These are phyloP conservation scores for Amanita rimosa DNA, from an alignment of 768 basidiomycete species.

Conservation along the genomic window DNA sequence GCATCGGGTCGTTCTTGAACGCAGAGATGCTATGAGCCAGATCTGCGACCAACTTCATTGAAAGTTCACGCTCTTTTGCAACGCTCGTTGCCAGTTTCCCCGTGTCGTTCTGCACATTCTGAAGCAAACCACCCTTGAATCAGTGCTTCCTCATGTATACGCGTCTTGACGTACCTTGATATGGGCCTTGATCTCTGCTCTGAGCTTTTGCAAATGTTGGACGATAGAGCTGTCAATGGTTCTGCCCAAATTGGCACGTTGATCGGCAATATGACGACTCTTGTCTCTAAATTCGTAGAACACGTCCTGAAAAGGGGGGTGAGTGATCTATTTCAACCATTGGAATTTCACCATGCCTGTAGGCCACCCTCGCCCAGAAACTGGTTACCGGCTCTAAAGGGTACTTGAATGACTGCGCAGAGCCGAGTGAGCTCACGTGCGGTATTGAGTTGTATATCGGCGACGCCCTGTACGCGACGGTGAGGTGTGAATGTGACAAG, in stretches of 20 bases:
- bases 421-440: constrained; percentile 90
- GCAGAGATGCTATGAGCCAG: constrained; percentile 80
- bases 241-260: constrained; percentile 90
- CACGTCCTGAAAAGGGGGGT: constrained; percentile 48
- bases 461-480: constrained; percentile 26
- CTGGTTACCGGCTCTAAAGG: constrained; percentile 91
- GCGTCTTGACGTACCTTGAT: constrained; percentile 53
- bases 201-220: constrained; percentile 93
- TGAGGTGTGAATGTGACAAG: neutral
- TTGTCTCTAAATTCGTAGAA: constrained; percentile 92
- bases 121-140: neutral
- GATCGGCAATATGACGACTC: constrained; percentile 87
- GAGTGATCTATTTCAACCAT: neutral
- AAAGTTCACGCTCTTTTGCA: constrained; percentile 87
- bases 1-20: constrained; percentile 92
- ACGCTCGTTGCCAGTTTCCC: constrained; percentile 86
- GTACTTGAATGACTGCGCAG: constrained; percentile 93
- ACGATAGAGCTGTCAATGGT: constrained; percentile 97
- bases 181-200: constrained; percentile 93
- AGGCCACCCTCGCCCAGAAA: constrained; percentile 97
- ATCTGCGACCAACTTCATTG: constrained; percentile 76
- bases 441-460: constrained; percentile 91
- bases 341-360: constrained; percentile 36
- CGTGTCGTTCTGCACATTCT: constrained; percentile 94
- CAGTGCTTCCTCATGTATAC: neutral